A percentile compares a stretch with the other conserved stretches of the same genome.
Evolutionary conservation across 192 early-diverging fungal species (phyloP).

Genomic region (Jimgerdemannia lactiflua): DNA sequence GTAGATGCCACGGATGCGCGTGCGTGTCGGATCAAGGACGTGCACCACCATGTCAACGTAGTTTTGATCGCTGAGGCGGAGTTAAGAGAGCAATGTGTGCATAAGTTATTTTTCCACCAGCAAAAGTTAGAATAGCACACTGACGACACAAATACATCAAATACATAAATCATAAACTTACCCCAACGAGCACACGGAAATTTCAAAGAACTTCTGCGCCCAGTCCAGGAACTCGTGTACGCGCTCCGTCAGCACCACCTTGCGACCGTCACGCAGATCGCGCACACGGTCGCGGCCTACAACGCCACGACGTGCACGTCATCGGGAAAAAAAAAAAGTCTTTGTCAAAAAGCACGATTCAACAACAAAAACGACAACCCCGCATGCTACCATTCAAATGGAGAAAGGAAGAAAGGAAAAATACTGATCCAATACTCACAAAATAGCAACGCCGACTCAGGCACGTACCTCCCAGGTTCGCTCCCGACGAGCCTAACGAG

Average conservation of each 20-base stretch:
- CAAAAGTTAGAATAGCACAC: not conserved
- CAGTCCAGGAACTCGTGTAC: constrained; percentile 75
- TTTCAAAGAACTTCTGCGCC: constrained; percentile 65
- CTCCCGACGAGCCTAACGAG: constrained; percentile 66
- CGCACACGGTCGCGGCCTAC: constrained; percentile 60
- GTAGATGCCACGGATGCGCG: constrained; percentile 52
- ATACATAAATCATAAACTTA: constrained; percentile 12
- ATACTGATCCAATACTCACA: constrained; percentile 7
- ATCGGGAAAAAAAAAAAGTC: constrained; percentile 2
- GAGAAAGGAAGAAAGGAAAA: not conserved
- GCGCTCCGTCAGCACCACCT: constrained; percentile 60
- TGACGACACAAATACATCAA: not conserved
- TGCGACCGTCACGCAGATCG: constrained; percentile 54
- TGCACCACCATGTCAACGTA: constrained; percentile 71
- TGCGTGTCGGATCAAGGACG: constrained; percentile 59
- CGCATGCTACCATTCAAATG: not conserved
- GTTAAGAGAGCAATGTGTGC: not conserved
- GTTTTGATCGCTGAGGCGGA: constrained; percentile 51
- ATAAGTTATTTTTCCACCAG: not conserved
- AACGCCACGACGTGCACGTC: not conserved
- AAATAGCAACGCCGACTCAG: constrained; percentile 34
- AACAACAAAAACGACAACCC: not conserved
- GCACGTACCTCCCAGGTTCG: constrained; percentile 58
- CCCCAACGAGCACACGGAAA: constrained; percentile 72
- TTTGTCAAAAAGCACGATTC: no score